Evolutionary conservation across 2,329 filamentous ascomycete species (phyloP).

Genomic region (Septoria linicola): DNA sequence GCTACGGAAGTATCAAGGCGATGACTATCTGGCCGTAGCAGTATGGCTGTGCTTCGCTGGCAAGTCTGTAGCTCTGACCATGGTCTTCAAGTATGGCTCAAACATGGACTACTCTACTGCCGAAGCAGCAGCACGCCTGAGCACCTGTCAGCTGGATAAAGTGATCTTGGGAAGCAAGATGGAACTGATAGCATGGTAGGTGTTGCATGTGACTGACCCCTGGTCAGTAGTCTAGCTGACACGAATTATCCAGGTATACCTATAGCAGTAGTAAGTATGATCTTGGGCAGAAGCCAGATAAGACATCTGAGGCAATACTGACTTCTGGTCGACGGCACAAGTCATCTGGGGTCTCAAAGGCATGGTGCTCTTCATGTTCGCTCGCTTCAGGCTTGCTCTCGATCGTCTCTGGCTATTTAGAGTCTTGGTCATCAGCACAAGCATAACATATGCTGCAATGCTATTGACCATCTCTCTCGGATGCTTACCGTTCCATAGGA

Average conservation of each 20-base stretch:
- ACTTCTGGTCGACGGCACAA: no score
- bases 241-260: background rate
- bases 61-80: slow-evolving; percentile 19
- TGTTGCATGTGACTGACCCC: background rate
- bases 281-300: no score
- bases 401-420: slow-evolving; percentile 36
- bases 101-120: slow-evolving; percentile 9
- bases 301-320: no score
- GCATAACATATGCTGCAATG: slow-evolving; percentile 34
- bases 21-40: slow-evolving; percentile 41
- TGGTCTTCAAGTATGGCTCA: slow-evolving; percentile 5
- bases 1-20: slow-evolving; percentile 39
- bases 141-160: slow-evolving; percentile 6
- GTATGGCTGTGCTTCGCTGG: slow-evolving; percentile 39
- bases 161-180: slow-evolving; percentile 7
- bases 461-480: slow-evolving; percentile 37
- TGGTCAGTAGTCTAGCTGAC: background rate
- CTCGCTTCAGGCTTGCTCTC: slow-evolving; percentile 38
- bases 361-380: slow-evolving; percentile 31
- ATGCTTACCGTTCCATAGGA: slow-evolving; percentile 32
- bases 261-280: slow-evolving; percentile 8
- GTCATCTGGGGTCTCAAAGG: slow-evolving; percentile 16
- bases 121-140: background rate
- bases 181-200: slow-evolving; percentile 12
- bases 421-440: slow-evolving; percentile 30